Percentiles rank a stretch among this genome's conserved stretches.
Conservation (phyloP, 169 alveolate genomes). For the Plasmodium blacklocki region DNA sequence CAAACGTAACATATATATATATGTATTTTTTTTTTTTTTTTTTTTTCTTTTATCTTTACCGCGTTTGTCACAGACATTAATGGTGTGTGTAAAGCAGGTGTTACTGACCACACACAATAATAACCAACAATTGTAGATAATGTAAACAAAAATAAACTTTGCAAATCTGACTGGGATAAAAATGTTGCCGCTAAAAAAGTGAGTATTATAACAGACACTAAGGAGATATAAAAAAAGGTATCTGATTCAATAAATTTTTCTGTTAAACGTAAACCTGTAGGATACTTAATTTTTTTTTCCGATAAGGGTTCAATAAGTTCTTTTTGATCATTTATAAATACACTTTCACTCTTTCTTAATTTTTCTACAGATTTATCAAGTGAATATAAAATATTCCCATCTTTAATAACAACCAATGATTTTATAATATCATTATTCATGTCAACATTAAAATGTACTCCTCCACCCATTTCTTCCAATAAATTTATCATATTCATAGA, state of each 20-base stretch:
- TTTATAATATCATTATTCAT: constrained; percentile 84
- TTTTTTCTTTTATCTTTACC: constrained; percentile 51
- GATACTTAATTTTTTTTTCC: constrained; percentile 75
- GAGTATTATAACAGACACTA: constrained; percentile 17
- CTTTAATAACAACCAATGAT: constrained; percentile 80
- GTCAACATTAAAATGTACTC: constrained; percentile 82
- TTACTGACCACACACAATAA: constrained; percentile 91
- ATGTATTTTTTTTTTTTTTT: background rate
- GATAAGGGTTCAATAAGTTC: constrained; percentile 67
- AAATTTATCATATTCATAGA: constrained; percentile 88
- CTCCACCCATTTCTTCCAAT: constrained; percentile 87
- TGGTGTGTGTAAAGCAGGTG: constrained; percentile 95
- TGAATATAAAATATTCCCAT: constrained; percentile 78
- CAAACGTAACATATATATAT: background rate
- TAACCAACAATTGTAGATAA: constrained; percentile 90
- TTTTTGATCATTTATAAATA: constrained; percentile 26
- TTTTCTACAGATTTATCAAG: constrained; percentile 60
- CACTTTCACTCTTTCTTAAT: constrained; percentile 64
- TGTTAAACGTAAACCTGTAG: constrained; percentile 40
- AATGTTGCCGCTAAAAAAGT: constrained; percentile 29
- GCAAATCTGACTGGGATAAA: constrained; percentile 59
- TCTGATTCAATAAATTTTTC: constrained; percentile 67
- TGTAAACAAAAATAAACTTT: constrained; percentile 58
- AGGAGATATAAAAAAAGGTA: constrained; percentile 44
- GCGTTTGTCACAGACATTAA: constrained; percentile 95